Evolutionary conservation across 805 yeast species (phyloP).

Genomic region (Metschnikowia dekortorum): DNA sequence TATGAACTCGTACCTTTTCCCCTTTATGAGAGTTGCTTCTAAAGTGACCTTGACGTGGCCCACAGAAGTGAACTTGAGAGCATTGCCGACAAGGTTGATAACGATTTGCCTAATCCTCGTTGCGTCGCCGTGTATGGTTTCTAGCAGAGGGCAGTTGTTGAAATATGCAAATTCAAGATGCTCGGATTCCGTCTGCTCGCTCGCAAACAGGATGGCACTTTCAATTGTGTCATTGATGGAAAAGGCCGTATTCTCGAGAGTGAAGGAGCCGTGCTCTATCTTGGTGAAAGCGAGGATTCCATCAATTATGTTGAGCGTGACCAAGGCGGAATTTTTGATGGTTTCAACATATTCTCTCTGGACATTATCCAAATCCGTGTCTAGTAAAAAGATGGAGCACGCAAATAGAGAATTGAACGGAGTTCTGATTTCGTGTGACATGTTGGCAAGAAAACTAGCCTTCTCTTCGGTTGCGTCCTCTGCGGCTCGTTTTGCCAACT

Average conservation of each 20-base stretch:
- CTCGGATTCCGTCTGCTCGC: constrained; percentile 44
- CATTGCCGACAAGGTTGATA: constrained; percentile 50
- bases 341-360: constrained; percentile 52
- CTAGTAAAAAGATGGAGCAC: constrained; percentile 46
- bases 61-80: constrained; percentile 45
- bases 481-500: constrained; percentile 38
- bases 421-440: constrained; percentile 56
- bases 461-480: constrained; percentile 53
- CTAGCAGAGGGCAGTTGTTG: constrained; percentile 37
- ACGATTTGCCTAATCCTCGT: constrained; percentile 48
- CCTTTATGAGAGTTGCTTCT: constrained; percentile 23
- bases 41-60: constrained; percentile 42
- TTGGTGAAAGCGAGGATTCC: constrained; percentile 53
- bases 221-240: constrained; percentile 43
- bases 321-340: constrained; percentile 47
- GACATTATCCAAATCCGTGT: constrained; percentile 39
- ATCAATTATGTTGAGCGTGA: constrained; percentile 48
- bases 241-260: constrained; percentile 41
- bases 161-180: constrained; percentile 43
- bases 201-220: constrained; percentile 44
- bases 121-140: constrained; percentile 42
- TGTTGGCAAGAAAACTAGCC: constrained; percentile 49
- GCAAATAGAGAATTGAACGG: constrained; percentile 51
- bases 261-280: constrained; percentile 51
- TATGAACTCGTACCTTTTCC: constrained; percentile 33